A percentile compares a stretch with the other conserved stretches of the same genome.
Evolutionary conservation across 257 asterid genomes (phyloP).

Genomic region (Capsicum rhomboideum): DNA sequence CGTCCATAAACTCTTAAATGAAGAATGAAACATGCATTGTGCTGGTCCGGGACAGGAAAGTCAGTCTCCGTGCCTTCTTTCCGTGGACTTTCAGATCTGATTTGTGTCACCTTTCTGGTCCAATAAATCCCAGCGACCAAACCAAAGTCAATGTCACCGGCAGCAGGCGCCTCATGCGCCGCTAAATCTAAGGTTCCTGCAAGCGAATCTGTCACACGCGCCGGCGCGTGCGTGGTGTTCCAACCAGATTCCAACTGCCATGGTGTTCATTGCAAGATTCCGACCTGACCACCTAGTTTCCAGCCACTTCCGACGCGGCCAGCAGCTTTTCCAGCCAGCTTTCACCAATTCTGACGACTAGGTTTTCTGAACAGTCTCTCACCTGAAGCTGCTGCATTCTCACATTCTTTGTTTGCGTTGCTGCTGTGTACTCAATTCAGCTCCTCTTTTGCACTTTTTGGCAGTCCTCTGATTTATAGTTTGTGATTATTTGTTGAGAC

Average conservation of each 20-base stretch:
- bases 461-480: neutral
- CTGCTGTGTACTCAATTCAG: neutral
- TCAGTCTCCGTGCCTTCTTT: neutral
- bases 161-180: neutral
- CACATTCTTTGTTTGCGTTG: neutral
- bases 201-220: neutral
- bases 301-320: neutral
- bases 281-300: neutral
- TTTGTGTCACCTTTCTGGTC: neutral
- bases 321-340: neutral
- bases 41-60: neutral
- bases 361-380: neutral
- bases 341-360: neutral
- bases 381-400: neutral
- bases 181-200: neutral
- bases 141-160: neutral
- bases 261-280: neutral
- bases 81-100: neutral
- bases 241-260: neutral
- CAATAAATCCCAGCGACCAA: neutral
- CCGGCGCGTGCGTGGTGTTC: neutral
- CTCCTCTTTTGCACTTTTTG: neutral
- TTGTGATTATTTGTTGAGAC: neutral
- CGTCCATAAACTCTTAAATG: too few relatives aligned
- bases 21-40: too few relatives aligned